phyloP scores from a whole-genome alignment of 179 eudicot genomes.

The Camellia oleifera region DNA sequence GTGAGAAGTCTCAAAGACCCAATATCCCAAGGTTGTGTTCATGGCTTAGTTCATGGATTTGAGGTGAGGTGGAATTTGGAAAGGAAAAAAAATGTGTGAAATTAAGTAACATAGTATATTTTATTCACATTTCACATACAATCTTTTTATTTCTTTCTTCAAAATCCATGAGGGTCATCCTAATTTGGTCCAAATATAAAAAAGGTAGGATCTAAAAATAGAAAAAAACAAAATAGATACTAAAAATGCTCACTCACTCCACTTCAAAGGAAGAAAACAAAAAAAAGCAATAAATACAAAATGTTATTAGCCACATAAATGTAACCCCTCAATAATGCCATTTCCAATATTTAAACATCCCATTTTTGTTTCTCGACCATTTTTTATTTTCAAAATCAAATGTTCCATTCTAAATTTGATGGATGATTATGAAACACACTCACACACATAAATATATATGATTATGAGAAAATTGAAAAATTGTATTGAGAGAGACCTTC shows the following conservation, averaged over 20 bases:
- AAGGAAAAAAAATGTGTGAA: too few relatives aligned
- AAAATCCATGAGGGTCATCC: neutral
- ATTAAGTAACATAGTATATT: too few relatives aligned
- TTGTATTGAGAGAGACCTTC: constrained; percentile 35
- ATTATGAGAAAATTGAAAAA: neutral
- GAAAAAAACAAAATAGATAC: neutral
- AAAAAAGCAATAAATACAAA: too few relatives aligned
- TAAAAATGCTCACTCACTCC: neutral
- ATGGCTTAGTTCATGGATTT: too few relatives aligned
- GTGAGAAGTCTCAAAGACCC: neutral
- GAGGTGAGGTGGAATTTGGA: too few relatives aligned
- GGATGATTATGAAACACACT: too few relatives aligned
- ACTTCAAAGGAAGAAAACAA: too few relatives aligned
- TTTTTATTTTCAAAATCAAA: neutral
- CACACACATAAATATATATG: too few relatives aligned
- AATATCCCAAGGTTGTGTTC: neutral
- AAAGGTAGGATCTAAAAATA: neutral
- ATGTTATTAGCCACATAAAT: neutral
- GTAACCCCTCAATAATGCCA: neutral
- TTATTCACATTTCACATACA: neutral
- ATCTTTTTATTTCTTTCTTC: neutral
- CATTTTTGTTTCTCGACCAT: neutral
- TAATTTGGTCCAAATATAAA: neutral
- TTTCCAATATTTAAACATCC: neutral
- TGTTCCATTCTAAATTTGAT: neutral